Evolutionary conservation across 202 grass and related monocot species (phyloP).

Genomic region (Brachypodium distachyon): DNA sequence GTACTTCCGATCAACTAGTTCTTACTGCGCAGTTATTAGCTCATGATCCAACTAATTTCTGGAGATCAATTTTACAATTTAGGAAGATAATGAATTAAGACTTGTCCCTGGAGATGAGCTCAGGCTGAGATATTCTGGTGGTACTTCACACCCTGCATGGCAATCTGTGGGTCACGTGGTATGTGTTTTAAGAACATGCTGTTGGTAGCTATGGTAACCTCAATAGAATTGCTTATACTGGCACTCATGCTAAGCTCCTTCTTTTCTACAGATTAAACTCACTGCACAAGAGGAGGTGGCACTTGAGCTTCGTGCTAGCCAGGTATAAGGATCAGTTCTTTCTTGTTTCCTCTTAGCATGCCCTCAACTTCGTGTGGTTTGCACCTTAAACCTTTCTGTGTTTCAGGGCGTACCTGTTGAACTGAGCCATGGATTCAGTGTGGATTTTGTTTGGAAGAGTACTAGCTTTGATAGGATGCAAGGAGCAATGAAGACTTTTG

Average conservation of each 20-base stretch:
- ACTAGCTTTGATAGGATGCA: slow-evolving; percentile 99
- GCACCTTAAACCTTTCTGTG: neutral
- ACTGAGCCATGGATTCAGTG: slow-evolving; percentile 88
- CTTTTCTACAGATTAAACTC: slow-evolving; percentile 87
- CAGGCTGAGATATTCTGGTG: slow-evolving; percentile 85
- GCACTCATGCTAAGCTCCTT: slow-evolving; percentile 28
- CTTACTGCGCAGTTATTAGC: slow-evolving; percentile 4
- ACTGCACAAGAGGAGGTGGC: slow-evolving; percentile 98
- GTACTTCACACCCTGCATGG: slow-evolving; percentile 88
- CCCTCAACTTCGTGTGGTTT: neutral
- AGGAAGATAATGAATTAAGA: slow-evolving; percentile 99
- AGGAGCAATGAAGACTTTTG: slow-evolving; percentile 97
- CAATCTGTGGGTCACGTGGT: slow-evolving; percentile 99
- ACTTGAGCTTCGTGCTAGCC: slow-evolving; percentile 92
- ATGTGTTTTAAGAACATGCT: slow-evolving; percentile 15
- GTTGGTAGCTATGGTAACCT: slow-evolving; percentile 8
- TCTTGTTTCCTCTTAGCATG: neutral
- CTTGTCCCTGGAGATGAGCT: slow-evolving; percentile 98
- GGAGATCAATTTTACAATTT: slow-evolving; percentile 21
- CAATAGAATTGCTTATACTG: neutral
- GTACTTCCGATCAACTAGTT: neutral
- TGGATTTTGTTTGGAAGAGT: slow-evolving; percentile 99
- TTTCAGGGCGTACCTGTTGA: slow-evolving; percentile 91
- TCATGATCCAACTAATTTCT: neutral
- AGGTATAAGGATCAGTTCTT: slow-evolving; percentile 35